Evolutionary conservation across 805 yeast genomes (phyloP).

Genomic region (Candida michaelii): DNA sequence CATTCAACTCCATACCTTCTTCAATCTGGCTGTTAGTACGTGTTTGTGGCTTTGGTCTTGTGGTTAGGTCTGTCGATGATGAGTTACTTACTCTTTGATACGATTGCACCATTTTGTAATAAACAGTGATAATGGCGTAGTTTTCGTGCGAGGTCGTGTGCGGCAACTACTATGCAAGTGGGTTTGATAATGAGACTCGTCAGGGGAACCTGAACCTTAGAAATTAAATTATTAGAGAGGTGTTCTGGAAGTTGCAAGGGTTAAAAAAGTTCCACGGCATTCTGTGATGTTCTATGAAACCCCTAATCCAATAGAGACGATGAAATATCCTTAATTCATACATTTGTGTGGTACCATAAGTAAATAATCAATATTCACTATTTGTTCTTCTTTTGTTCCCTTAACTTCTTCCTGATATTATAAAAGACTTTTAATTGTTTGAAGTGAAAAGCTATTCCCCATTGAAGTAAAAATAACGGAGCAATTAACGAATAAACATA

Average conservation of each 20-base stretch:
- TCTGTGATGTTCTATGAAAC: too few species aligned
- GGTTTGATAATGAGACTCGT: not conserved
- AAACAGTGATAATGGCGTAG: conserved; percentile 5
- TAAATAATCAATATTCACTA: too few species aligned
- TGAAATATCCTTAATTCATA: too few species aligned
- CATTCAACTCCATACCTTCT: conserved; percentile 9
- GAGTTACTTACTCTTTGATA: conserved; percentile 4
- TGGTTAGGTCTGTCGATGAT: not conserved
- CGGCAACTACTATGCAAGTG: not conserved
- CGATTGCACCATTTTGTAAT: conserved; percentile 1
- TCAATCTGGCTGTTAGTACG: conserved; percentile 10
- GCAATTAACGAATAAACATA: conserved; percentile 19
- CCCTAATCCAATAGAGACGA: too few species aligned
- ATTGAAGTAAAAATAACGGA: conserved; percentile 28
- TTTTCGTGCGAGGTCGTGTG: conserved; percentile 1
- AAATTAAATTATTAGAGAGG: too few species aligned
- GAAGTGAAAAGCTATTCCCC: conserved; percentile 21
- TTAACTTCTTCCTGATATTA: conserved; percentile 17
- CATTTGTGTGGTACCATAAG: too few species aligned
- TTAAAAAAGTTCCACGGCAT: too few species aligned
- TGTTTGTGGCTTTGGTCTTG: not conserved
- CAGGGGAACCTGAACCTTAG: too few species aligned
- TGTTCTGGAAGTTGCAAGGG: too few species aligned
- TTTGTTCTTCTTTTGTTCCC: not conserved
- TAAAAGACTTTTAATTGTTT: conserved; percentile 24